Evolutionary conservation across 192 early-diverging fungal species (phyloP), one percentile per base, ranked within the genome.

Genomic region (Spinellus fusiger): DNA sequence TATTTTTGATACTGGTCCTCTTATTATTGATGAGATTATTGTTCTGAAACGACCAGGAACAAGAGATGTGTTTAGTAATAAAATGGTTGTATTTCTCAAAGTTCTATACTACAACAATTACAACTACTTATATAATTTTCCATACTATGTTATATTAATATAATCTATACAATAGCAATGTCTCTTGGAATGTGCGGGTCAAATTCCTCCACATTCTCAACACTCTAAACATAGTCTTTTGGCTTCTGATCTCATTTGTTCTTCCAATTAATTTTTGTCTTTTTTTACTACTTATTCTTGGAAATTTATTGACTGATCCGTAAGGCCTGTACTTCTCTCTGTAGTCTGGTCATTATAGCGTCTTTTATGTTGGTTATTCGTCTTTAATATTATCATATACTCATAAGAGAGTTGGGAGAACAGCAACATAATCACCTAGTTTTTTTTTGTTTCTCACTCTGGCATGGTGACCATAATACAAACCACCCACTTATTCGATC

Each of bases 401-500:
- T 76, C 77, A 40, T 77, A 80, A 0, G 85, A 86, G 54, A 86
- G 82, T 34, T 86, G 82, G 20, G 94, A 68, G 10, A 96, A 59
- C 16, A 87, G 79, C 0, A 95, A 88, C 61, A 95, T 97, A 73
- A 87, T 91, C 27, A 91, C 87, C 54, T 89, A 80, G n/a, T n/a
- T n/a, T n/a, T 77, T 93, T 93, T 23, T 90, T 67, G 4, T 62
- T 53, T 40, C 66, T 74, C 27, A 69, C 72, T 7, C 52, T 68
- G 12, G 34, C 44, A 5, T 62, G 10, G n/a, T 38, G 18, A 10
- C 4, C 27, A 5, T 61, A 62, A 5, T 54, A 49, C 10, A 44
- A 52, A 1, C 48, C 61, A 16, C 53, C 51, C 5, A 48, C 49
- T 46, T 66, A 51, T 32, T 65, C 49, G 2, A 66, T 84, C 33